Conservation (phyloP, 148 eudicot species). For the Vaccinium vitisidaea region DNA sequence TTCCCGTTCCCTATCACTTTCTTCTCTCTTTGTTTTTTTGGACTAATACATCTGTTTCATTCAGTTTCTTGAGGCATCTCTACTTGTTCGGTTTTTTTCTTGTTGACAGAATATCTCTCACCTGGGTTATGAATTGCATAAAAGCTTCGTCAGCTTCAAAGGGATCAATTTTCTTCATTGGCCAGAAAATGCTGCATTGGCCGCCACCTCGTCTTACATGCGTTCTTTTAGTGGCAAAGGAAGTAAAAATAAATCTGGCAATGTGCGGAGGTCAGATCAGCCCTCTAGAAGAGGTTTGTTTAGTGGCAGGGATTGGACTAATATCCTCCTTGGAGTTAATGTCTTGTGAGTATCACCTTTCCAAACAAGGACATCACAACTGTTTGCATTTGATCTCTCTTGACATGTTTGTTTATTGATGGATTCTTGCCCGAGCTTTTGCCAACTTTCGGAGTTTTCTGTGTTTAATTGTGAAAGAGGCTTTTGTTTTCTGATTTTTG, state of each 20-base stretch:
- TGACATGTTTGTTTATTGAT: background rate
- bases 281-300: slow-evolving; percentile 31
- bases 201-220: slow-evolving; percentile 39
- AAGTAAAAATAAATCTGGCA: slow-evolving; percentile 25
- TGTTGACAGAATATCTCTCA: slow-evolving; percentile 27
- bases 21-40: too few relatives aligned
- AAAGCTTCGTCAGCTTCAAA: slow-evolving; percentile 31
- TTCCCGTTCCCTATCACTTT: too few relatives aligned
- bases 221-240: slow-evolving; percentile 50
- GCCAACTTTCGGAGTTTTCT: too few relatives aligned
- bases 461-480: background rate
- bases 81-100: background rate
- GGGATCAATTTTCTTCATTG: slow-evolving; percentile 41
- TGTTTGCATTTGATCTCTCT: background rate
- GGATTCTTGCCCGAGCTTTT: background rate
- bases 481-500: slow-evolving; percentile 13
- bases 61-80: background rate
- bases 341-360: slow-evolving; percentile 58
- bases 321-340: slow-evolving; percentile 54
- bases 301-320: slow-evolving; percentile 57
- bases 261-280: slow-evolving; percentile 30
- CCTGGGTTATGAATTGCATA: slow-evolving; percentile 30
- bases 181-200: slow-evolving; percentile 42
- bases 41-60: background rate
- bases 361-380: background rate